Percentiles rank a stretch among this genome's conserved stretches.
Evolutionary conservation across 192 early-diverging fungal species (phyloP).

Genomic region (Dissophora ornata): DNA sequence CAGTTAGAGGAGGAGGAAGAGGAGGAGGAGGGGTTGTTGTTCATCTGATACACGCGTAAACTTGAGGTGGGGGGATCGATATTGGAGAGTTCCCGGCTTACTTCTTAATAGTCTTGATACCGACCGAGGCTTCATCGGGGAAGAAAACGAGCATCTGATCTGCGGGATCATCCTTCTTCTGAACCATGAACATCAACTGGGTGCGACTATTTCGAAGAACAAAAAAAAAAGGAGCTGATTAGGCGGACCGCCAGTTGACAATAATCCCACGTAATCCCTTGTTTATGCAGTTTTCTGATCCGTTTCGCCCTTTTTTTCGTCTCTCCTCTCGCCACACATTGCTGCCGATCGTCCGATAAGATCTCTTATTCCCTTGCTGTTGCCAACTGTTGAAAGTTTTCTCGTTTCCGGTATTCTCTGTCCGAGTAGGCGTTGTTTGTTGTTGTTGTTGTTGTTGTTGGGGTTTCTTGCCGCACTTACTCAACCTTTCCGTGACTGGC

Average conservation of each 20-base stretch:
- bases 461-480: too few relatives aligned
- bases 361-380: too few relatives aligned
- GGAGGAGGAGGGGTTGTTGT: not conserved
- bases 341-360: too few relatives aligned
- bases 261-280: not conserved
- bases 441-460: too few relatives aligned
- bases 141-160: conserved; percentile 94
- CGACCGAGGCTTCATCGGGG: conserved; percentile 88
- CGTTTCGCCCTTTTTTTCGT: too few relatives aligned
- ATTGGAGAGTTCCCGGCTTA: too few relatives aligned
- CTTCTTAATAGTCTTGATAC: conserved; percentile 90
- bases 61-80: too few relatives aligned
- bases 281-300: not conserved
- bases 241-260: not conserved
- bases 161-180: conserved; percentile 80
- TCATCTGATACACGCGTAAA: too few relatives aligned
- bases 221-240: not conserved
- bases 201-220: conserved; percentile 66
- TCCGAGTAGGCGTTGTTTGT: too few relatives aligned
- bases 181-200: conserved; percentile 85
- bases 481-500: conserved; percentile 80
- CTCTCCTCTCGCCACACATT: too few relatives aligned
- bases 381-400: too few relatives aligned
- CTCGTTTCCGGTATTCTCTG: not conserved
- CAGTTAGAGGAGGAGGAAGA: conserved; percentile 9